phyloP scores from a whole-genome alignment of 192 early-diverging fungal species.

The Piromyces finnis region DNA sequence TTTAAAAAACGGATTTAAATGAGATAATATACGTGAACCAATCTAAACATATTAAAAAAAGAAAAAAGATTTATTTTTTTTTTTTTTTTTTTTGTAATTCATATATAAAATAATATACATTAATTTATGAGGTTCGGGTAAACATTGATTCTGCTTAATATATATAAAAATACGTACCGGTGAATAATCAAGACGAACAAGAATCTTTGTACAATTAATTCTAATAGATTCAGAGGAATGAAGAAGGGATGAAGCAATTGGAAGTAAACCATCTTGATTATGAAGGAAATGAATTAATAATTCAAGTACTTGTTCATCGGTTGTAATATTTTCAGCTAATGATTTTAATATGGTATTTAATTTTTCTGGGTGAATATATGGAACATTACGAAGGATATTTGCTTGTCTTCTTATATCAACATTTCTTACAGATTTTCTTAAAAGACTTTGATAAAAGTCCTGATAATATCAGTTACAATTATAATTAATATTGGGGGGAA shows the following conservation, averaged over 20 bases:
- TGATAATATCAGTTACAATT: background rate
- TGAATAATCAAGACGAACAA: background rate
- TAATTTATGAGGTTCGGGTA: too few species aligned
- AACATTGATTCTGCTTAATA: too few species aligned
- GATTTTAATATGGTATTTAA: background rate
- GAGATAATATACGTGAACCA: background rate
- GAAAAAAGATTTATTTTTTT: too few species aligned
- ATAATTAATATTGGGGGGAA: too few species aligned
- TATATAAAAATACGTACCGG: background rate
- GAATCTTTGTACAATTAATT: background rate
- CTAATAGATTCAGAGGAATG: background rate
- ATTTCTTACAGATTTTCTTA: background rate
- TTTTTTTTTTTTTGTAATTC: too few species aligned
- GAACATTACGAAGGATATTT: background rate
- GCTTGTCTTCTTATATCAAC: background rate
- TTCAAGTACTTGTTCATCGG: background rate
- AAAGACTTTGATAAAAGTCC: background rate
- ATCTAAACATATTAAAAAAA: background rate
- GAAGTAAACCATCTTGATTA: background rate
- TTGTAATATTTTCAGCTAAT: background rate
- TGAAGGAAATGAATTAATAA: background rate
- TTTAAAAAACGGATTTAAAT: background rate
- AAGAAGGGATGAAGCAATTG: background rate
- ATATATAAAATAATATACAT: too few species aligned
- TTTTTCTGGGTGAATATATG: background rate